A percentile compares a stretch with the other conserved stretches of the same genome.
Evolutionary conservation across 2,329 filamentous ascomycete species (phyloP).

Genomic region (Tolypocladium guangdongense): DNA sequence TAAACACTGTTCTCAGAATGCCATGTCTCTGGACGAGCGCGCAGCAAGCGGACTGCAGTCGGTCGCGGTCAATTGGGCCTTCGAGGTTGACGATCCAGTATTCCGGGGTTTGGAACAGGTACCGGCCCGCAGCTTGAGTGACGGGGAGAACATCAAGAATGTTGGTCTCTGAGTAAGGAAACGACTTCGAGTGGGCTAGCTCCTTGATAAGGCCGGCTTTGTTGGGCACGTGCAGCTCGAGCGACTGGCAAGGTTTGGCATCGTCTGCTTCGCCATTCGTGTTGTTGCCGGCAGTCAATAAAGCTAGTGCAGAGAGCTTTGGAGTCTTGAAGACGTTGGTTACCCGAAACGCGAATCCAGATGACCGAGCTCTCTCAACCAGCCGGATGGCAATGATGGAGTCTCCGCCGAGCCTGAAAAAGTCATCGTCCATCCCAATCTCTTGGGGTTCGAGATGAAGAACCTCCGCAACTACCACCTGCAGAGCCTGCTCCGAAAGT

Average conservation of each 20-base stretch:
- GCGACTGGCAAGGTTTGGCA: not conserved
- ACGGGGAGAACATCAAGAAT: conserved; percentile 2
- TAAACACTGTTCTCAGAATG: conserved; percentile 52
- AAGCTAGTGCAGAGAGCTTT: not conserved
- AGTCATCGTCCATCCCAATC: conserved; percentile 4
- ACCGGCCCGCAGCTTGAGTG: conserved; percentile 3
- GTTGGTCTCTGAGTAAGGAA: not conserved
- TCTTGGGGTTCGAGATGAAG: not conserved
- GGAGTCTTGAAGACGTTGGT: conserved; percentile 1
- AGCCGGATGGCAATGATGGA: conserved; percentile 17
- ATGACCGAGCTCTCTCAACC: not conserved
- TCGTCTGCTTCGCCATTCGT: not conserved
- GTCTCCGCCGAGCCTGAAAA: conserved; percentile 4
- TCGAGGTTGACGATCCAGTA: conserved; percentile 4
- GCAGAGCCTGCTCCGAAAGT: not conserved
- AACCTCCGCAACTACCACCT: not conserved
- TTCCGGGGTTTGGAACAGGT: conserved; percentile 4
- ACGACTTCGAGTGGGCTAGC: not conserved
- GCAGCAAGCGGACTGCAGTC: conserved; percentile 1
- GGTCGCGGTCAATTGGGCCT: not conserved
- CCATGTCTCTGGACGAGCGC: conserved; percentile 33
- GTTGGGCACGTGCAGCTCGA: not conserved
- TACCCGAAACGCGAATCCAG: conserved; percentile 4
- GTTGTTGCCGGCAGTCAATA: not conserved
- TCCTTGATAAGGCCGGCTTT: not conserved